Evolutionary conservation across 169 alveolate genomes (phyloP).

Genomic region (Eimeria praecox): DNA sequence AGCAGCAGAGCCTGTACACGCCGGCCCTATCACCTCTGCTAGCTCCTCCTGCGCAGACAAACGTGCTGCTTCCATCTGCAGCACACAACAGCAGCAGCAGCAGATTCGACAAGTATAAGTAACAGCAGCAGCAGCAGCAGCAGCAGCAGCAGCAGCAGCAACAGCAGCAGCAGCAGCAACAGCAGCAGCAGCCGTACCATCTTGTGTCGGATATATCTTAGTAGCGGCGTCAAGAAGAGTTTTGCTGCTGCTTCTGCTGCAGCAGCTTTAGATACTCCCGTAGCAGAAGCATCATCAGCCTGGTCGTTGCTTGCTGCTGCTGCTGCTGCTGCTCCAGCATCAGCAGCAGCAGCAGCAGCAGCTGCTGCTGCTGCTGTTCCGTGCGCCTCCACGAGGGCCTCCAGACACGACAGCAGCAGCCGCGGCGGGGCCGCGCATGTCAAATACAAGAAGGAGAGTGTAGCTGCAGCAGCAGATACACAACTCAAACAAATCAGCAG

Average conservation of each 20-base stretch:
- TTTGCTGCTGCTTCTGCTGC: conserved; percentile 61
- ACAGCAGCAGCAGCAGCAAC: neutral
- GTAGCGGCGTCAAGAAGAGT: conserved; percentile 41
- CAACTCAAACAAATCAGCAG: neutral
- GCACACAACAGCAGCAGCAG: conserved; percentile 9
- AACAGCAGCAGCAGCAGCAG: neutral
- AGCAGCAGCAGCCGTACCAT: conserved; percentile 21
- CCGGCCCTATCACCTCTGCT: conserved; percentile 48
- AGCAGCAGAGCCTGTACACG: conserved; percentile 2
- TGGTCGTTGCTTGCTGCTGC: neutral
- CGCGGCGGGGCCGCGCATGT: conserved; percentile 49
- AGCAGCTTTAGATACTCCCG: conserved; percentile 1
- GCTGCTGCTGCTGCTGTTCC: neutral
- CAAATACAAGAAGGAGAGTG: conserved; percentile 14
- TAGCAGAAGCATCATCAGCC: neutral
- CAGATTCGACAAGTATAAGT: neutral
- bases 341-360: neutral
- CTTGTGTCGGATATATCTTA: conserved; percentile 51
- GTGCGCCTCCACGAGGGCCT: conserved; percentile 45
- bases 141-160: conserved; percentile 8
- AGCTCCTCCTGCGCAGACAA: conserved; percentile 59
- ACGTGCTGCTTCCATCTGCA: conserved; percentile 71
- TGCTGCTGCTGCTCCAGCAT: neutral
- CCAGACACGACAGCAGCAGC: conserved; percentile 53
- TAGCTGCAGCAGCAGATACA: conserved; percentile 8